phyloP scores from a whole-genome alignment of 2,329 filamentous ascomycete species.

The Cladosporium sp. region DNA sequence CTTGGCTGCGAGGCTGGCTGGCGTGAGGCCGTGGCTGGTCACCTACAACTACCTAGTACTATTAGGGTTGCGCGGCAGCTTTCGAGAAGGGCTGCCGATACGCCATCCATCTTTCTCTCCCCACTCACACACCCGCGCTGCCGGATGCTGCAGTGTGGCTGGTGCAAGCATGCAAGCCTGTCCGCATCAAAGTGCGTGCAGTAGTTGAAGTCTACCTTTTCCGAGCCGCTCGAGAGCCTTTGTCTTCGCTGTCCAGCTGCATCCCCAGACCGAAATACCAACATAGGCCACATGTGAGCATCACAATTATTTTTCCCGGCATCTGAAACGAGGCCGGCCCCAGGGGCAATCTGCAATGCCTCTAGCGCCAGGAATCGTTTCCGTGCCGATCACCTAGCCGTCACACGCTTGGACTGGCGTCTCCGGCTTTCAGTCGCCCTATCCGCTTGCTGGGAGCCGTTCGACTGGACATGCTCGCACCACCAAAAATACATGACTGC shows the following conservation, averaged over 20 bases:
- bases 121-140: neutral
- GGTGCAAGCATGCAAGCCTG: neutral
- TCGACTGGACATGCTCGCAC: too few relatives aligned
- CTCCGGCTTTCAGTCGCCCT: neutral
- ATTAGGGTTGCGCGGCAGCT: neutral
- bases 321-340: neutral
- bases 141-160: neutral
- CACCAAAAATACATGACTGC: too few relatives aligned
- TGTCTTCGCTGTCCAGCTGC: too few relatives aligned
- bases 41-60: too few relatives aligned
- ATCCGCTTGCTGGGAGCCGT: too few relatives aligned
- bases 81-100: neutral
- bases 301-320: neutral
- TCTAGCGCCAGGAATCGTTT: conserved; percentile 6
- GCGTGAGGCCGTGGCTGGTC: too few relatives aligned
- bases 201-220: neutral
- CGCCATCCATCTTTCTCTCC: neutral
- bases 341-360: conserved; percentile 5
- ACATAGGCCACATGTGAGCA: neutral
- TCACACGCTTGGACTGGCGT: neutral
- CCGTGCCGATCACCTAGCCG: conserved; percentile 8
- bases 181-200: neutral
- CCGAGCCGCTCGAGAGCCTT: too few relatives aligned
- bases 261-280: too few relatives aligned
- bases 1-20: neutral